Base-by-base conservation (phyloP, 345 rosid species). In the Conringia planisiliqua region DNA sequence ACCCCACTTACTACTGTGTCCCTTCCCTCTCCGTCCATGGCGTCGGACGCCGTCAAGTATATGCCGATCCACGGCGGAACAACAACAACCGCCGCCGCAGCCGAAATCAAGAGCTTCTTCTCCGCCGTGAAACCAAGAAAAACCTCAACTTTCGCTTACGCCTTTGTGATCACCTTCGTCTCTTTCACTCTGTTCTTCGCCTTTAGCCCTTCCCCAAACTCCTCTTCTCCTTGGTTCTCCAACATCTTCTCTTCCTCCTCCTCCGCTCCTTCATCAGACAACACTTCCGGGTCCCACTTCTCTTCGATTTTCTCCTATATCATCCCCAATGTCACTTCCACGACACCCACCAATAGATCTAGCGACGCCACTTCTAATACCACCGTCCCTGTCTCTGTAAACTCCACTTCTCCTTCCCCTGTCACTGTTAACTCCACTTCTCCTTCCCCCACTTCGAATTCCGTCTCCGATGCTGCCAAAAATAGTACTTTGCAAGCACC, bases 101-200 rank as follows among this genome's bases (percentile, higher is more conserved):
- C 68, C 22, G 93, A 92, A 48, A 57, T 87, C 14, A 83, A 72
- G 51, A 80, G 79, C 78, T 73, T 88, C 22, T 73, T 82, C 77
- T 69, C 85, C 10, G 30, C 83, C 40, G 46, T 86, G 36, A 86
- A 80, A 81, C 85, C 89, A 10, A 79, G 76, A 72, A 82, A 85
- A 70, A 79, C 86, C 10, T 79, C 86, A 16, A 80, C 86, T 68
- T 85, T 92, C 36, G 95, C 83, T 10, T 92, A 90, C 63, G 91
- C 82, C 11, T 86, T 88, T 79, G 80, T 85, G 75, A 79, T 87
- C 48, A 84, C 87, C 16, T 91, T 91, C 62, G 88, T 91, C 40
- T 85, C 78, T 26, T 86, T 91, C 77, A 90, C 97, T 61, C 82
- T 83, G 26, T 94, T 89, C 76, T 74, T 91, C 26, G 93, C 94